A percentile compares a stretch with the other conserved stretches of the same genome.
phyloP scores from a whole-genome alignment of 441 rosid species.

The Populus hybrid region DNA sequence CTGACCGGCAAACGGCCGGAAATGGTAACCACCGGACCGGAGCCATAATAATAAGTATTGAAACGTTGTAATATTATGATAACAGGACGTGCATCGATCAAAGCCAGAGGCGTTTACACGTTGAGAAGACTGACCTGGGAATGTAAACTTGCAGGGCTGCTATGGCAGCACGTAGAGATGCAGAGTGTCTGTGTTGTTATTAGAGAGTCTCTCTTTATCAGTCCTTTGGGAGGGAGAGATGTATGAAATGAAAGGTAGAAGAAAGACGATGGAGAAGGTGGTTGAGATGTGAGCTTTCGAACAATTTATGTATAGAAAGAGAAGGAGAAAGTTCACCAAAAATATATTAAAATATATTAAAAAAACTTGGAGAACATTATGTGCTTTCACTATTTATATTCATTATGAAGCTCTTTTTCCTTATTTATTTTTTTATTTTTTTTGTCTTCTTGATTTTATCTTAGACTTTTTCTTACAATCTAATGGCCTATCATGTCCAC shows the following conservation, averaged over 20 bases:
- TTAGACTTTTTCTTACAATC: no score
- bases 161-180: neutral
- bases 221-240: neutral
- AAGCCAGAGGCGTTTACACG: no score
- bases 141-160: neutral
- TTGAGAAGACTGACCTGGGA: neutral
- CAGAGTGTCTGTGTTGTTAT: neutral
- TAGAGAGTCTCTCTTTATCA: neutral
- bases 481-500: no score
- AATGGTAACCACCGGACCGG: neutral
- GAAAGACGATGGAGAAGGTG: neutral
- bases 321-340: no score
- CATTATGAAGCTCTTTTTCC: no score
- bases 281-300: neutral
- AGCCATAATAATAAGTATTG: neutral
- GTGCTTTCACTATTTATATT: no score
- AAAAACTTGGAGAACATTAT: no score
- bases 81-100: neutral
- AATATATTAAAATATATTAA: no score
- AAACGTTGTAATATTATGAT: neutral
- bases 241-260: neutral
- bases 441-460: no score
- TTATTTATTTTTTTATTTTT: no score
- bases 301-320: no score
- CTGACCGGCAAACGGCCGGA: neutral